A percentile compares a stretch with the other conserved stretches of the same genome.
phyloP scores from a whole-genome alignment of 2,329 filamentous ascomycete genomes.

The Lecanosticta acicola region DNA sequence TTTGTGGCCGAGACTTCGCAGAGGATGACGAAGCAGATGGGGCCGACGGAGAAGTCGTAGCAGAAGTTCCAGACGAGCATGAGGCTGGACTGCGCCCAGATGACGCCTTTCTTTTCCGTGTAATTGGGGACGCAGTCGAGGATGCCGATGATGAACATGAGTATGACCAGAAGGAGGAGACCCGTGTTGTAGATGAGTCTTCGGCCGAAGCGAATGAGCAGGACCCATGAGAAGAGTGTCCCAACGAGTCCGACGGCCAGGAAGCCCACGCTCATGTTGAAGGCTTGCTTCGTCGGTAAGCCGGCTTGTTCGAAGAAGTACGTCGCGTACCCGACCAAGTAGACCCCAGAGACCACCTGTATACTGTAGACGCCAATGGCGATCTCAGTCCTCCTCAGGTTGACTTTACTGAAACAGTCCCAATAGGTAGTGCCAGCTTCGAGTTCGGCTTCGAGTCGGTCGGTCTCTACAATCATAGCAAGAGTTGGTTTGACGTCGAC shows the following conservation, averaged over 20 bases:
- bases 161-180: conserved; percentile 29
- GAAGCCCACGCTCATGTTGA: conserved; percentile 39
- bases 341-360: conserved; percentile 41
- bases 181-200: conserved; percentile 38
- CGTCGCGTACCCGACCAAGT: conserved; percentile 41
- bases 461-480: conserved; percentile 38
- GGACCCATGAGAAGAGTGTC: conserved; percentile 38
- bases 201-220: conserved; percentile 37
- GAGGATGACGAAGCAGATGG: conserved; percentile 37
- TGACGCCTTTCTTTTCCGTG: conserved; percentile 22
- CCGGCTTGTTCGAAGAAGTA: conserved; percentile 47
- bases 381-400: conserved; percentile 41
- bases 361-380: conserved; percentile 41
- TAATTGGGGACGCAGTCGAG: conserved; percentile 36
- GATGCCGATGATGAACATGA: conserved; percentile 37
- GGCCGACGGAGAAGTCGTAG: conserved; percentile 37
- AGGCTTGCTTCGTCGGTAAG: conserved; percentile 35
- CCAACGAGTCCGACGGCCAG: conserved; percentile 41
- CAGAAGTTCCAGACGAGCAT: conserved; percentile 34
- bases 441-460: conserved; percentile 35
- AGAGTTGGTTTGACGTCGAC: conserved; percentile 38
- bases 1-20: conserved; percentile 36
- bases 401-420: conserved; percentile 41
- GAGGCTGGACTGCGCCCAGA: conserved; percentile 41
- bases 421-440: conserved; percentile 34